These are phyloP conservation scores for Mycena haematopus DNA, from an alignment of 768 basidiomycete species.

Conservation along the genomic window DNA sequence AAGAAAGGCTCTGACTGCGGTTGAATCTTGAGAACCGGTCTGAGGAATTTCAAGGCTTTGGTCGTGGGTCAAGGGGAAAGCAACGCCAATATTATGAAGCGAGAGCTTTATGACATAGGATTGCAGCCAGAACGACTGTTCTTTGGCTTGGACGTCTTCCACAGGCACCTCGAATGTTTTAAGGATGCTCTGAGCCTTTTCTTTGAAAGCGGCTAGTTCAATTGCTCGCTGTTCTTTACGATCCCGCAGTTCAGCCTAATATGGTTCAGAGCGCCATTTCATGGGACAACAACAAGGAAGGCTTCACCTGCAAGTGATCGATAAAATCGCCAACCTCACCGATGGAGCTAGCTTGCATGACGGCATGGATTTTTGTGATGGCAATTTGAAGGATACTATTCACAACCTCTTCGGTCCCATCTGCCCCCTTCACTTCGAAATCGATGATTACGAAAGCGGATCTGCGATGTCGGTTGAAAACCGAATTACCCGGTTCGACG, in stretches of 20 bases:
- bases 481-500: conserved; percentile 40
- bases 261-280: not conserved
- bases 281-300: conserved; percentile 8
- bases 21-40: conserved; percentile 44
- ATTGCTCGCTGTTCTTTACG: conserved; percentile 77
- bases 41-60: conserved; percentile 60
- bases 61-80: conserved; percentile 81
- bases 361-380: conserved; percentile 84
- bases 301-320: conserved; percentile 77
- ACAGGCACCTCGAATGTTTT: conserved; percentile 73
- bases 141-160: conserved; percentile 45
- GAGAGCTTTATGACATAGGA: conserved; percentile 59
- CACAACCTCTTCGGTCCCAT: conserved; percentile 32
- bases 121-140: conserved; percentile 59
- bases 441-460: conserved; percentile 90
- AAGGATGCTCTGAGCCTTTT: conserved; percentile 76
- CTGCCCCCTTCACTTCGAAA: conserved; percentile 51
- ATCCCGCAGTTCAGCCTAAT: conserved; percentile 73
- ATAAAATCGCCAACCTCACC: conserved; percentile 89
- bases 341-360: conserved; percentile 93
- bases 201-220: conserved; percentile 85
- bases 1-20: conserved; percentile 78
- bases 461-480: conserved; percentile 63
- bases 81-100: conserved; percentile 80
- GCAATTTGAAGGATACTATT: conserved; percentile 54